phyloP scores from a whole-genome alignment of 1,284 basidiomycete species.

The Ceratobasidium sp. region DNA sequence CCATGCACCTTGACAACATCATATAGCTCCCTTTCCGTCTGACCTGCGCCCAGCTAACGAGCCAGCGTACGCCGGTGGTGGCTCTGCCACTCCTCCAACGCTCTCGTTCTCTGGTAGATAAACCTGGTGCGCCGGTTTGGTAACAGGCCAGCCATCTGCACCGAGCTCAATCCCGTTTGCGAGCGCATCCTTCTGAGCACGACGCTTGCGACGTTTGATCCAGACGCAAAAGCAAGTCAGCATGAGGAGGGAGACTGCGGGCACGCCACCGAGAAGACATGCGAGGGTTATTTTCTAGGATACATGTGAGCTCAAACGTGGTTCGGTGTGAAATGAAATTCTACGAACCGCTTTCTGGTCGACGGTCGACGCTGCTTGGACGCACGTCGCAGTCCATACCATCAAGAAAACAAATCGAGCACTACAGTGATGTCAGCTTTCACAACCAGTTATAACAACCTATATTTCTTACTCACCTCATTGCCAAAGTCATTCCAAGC shows the following conservation, averaged over 20 bases:
- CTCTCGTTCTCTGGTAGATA: neutral
- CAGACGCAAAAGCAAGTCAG: conserved; percentile 35
- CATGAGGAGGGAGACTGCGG: conserved; percentile 40
- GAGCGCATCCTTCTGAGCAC: conserved; percentile 39
- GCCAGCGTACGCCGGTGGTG: conserved; percentile 31
- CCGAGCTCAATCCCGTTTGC: conserved; percentile 40
- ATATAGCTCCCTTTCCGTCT: neutral
- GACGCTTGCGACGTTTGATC: conserved; percentile 38
- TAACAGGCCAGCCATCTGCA: conserved; percentile 40
- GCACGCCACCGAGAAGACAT: conserved; percentile 40
- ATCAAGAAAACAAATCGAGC: conserved; percentile 6
- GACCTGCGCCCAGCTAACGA: conserved; percentile 4
- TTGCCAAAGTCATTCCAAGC: conserved; percentile 8
- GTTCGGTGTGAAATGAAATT: neutral
- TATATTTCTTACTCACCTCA: neutral
- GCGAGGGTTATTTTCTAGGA: conserved; percentile 42
- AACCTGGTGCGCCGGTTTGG: neutral
- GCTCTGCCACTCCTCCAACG: conserved; percentile 3
- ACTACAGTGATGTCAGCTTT: neutral
- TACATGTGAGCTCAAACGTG: neutral
- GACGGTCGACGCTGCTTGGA: conserved; percentile 20
- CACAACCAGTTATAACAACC: too few species aligned
- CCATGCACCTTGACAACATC: neutral
- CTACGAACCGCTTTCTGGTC: conserved; percentile 26
- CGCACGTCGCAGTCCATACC: conserved; percentile 34